A percentile compares a stretch with the other conserved stretches of the same genome.
Evolutionary conservation across 2,329 filamentous ascomycete genomes (phyloP).

Genomic region (Aspergillus latus): DNA sequence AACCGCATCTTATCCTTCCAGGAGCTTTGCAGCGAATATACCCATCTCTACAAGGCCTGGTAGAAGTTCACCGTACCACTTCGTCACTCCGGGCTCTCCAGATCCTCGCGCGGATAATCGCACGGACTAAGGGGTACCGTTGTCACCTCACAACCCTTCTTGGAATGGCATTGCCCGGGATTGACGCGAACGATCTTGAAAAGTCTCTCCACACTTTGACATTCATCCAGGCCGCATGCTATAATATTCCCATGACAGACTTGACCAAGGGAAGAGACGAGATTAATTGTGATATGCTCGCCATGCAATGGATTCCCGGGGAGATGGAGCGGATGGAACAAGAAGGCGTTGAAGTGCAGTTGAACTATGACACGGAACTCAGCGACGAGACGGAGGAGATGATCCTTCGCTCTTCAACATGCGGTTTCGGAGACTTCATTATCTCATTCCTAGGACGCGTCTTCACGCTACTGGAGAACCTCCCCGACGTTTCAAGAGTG

Average conservation of each 20-base stretch:
- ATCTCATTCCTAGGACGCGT: slow-evolving; percentile 88
- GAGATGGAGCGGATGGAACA: slow-evolving; percentile 93
- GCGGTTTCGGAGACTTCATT: slow-evolving; percentile 89
- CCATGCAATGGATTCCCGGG: slow-evolving; percentile 88
- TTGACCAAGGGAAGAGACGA: slow-evolving; percentile 68
- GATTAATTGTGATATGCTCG: slow-evolving; percentile 71
- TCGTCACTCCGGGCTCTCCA: slow-evolving; percentile 90
- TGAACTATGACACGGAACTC: slow-evolving; percentile 81
- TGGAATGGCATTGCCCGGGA: slow-evolving; percentile 89
- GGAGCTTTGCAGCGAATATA: slow-evolving; percentile 95
- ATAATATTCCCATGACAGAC: slow-evolving; percentile 90
- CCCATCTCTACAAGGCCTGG: slow-evolving; percentile 90
- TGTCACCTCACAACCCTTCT: slow-evolving; percentile 93
- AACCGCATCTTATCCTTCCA: slow-evolving; percentile 87
- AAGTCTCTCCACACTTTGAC: slow-evolving; percentile 94
- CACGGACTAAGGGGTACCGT: slow-evolving; percentile 89
- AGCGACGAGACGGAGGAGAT: slow-evolving; percentile 81
- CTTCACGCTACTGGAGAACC: slow-evolving; percentile 90
- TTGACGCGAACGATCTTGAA: slow-evolving; percentile 95
- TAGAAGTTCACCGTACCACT: slow-evolving; percentile 94
- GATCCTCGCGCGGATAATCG: slow-evolving; percentile 87
- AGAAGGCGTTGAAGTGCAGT: slow-evolving; percentile 78
- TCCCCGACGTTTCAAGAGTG: slow-evolving; percentile 85
- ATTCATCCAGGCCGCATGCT: slow-evolving; percentile 93
- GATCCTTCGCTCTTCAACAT: slow-evolving; percentile 90